Conservation (phyloP, 257 asterid species). For the Craterostigma plantagineum region DNA sequence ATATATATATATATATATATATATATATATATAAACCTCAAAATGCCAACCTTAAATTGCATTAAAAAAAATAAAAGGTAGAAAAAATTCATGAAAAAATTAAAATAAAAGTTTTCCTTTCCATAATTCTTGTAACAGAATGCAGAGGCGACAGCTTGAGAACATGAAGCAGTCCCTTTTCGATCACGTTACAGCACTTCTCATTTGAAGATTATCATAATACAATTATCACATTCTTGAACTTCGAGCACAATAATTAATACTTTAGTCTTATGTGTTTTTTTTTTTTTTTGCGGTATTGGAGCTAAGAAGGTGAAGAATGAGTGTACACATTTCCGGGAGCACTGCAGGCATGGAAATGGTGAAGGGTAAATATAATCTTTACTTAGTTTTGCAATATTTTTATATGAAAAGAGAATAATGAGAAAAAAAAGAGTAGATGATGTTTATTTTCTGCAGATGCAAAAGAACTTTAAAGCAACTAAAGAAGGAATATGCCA, state of each 20-base stretch:
- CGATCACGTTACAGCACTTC: slow-evolving; percentile 26
- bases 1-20: too few species aligned
- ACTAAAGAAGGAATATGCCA: slow-evolving; percentile 47
- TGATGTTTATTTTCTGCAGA: slow-evolving; percentile 14
- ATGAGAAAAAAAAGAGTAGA: too few species aligned
- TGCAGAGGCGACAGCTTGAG: slow-evolving; percentile 15
- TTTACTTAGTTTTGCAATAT: too few species aligned
- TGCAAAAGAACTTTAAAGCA: slow-evolving; percentile 57
- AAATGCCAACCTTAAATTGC: too few species aligned
- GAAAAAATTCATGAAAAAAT: too few species aligned
- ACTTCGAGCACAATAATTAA: too few species aligned
- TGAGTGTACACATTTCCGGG: slow-evolving; percentile 54
- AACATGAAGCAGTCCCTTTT: slow-evolving; percentile 31
- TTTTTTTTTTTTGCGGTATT: slow-evolving; percentile 30
- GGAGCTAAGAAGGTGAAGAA: slow-evolving; percentile 59
- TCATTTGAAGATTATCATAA: neutral
- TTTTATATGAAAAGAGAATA: too few species aligned
- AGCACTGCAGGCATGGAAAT: slow-evolving; percentile 40
- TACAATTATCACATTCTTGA: neutral
- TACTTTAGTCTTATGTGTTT: too few species aligned
- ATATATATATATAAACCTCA: too few species aligned
- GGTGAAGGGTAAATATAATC: slow-evolving; percentile 39
- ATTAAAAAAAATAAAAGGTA: too few species aligned
- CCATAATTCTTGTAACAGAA: too few species aligned
- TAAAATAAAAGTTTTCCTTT: too few species aligned